A percentile compares a stretch with the other conserved stretches of the same genome.
Conservation (phyloP, 176 grass and related monocot species). For the Musa schizocarpa region DNA sequence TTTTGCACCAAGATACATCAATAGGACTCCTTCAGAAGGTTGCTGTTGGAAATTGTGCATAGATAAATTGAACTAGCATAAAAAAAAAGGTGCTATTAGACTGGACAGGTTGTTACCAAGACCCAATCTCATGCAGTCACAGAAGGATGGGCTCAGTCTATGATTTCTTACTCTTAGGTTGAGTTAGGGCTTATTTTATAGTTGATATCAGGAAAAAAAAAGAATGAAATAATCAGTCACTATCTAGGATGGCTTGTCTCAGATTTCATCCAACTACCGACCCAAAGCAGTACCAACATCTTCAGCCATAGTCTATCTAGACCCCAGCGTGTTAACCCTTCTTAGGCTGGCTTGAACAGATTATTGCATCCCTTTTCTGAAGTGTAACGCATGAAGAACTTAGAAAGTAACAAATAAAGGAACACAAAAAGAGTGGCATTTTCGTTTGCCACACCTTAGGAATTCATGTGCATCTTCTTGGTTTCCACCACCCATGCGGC, state of each 20-base stretch:
- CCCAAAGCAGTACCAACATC: not conserved
- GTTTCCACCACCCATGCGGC: conserved; percentile 73
- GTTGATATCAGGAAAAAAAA: not conserved
- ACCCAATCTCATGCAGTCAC: not conserved
- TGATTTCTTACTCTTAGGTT: not conserved
- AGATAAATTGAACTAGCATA: not conserved
- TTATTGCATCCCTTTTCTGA: not conserved
- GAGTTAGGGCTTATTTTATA: not conserved
- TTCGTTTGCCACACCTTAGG: conserved; percentile 43
- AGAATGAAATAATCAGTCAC: not conserved
- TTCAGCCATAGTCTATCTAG: not conserved
- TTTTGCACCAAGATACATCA: not conserved
- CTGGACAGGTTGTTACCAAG: not conserved
- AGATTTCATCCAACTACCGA: not conserved
- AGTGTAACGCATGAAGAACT: not conserved
- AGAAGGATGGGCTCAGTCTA: not conserved
- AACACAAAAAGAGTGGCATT: not conserved
- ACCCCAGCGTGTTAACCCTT: too few species aligned
- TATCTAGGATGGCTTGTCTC: not conserved
- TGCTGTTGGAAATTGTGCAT: not conserved
- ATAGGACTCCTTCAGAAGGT: not conserved
- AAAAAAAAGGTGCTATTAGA: not conserved
- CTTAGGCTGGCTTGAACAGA: not conserved
- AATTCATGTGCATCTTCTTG: conserved; percentile 99
- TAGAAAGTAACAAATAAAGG: not conserved